phyloP scores from a whole-genome alignment of 495 filamentous ascomycete genomes.

The Aspergillus diversus region DNA sequence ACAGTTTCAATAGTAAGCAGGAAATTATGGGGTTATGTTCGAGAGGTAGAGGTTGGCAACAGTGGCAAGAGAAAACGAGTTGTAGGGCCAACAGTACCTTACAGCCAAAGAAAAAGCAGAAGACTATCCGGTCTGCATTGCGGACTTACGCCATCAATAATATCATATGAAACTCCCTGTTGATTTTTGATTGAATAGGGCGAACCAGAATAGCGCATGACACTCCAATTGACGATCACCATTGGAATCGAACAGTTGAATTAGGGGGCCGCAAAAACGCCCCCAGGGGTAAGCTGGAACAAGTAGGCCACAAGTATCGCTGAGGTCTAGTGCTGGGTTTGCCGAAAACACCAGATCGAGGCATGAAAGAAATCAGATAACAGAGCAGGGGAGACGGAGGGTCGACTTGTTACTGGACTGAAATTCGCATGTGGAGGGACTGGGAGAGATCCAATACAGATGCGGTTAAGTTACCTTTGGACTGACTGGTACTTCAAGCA shows the following conservation, averaged over 20 bases:
- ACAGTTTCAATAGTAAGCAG: background rate
- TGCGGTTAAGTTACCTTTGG: conserved; percentile 16
- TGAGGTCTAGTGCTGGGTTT: background rate
- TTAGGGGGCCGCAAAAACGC: background rate
- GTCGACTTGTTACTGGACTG: conserved; percentile 24
- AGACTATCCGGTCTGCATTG: conserved; percentile 28
- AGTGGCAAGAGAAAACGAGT: background rate
- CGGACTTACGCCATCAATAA: conserved; percentile 21
- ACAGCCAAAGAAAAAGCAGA: conserved; percentile 6
- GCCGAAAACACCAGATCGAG: background rate
- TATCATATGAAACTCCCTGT: conserved; percentile 8
- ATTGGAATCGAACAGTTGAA: conserved; percentile 21
- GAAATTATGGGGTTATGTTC: background rate
- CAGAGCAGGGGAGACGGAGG: conserved; percentile 17
- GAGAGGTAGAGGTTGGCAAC: background rate
- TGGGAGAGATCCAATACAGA: conserved; percentile 1
- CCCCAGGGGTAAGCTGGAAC: background rate
- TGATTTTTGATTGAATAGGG: conserved; percentile 15
- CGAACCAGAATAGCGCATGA: conserved; percentile 19
- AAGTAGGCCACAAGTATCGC: conserved; percentile 2
- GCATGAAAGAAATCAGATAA: conserved; percentile 6
- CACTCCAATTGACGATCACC: conserved; percentile 23
- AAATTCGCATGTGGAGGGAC: conserved; percentile 20
- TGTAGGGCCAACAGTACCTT: conserved; percentile 14
- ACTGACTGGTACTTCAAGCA: background rate